Evolutionary conservation across 2,329 filamentous ascomycete species (phyloP), one percentile per base, ranked within the genome.

Genomic region (Cladosporium sp.): DNA sequence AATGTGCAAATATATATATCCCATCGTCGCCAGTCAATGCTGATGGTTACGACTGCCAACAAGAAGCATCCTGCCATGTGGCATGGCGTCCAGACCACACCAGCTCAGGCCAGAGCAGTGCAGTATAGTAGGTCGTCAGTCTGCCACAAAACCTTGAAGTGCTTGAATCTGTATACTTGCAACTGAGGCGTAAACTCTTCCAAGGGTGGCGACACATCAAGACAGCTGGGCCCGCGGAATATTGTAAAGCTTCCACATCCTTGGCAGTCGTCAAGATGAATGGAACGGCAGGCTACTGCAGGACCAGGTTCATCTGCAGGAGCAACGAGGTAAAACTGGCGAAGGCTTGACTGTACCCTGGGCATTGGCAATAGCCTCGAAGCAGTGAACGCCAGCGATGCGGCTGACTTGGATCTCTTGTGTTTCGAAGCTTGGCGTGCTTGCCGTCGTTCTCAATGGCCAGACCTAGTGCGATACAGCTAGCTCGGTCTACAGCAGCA

Each of bases 261-360:
- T 55, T 55, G 52, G 52, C 30, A 55, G 28, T 34, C 52, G 28
- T 55, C 32, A n/a, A 12, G 52, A 21, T 15, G 28, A 21, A 21
- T 34, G n/a, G 52, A 34, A 15, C n/a, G 26, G 18, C 18, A n/a
- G 52, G 28, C 15, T 21, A 55, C 18, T 55, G 52, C 0, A 21
- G 24, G 18, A 8, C 28, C 52, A 55, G n/a, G 24, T 24, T 44
- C 14, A 4, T n/a, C 14, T 21, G 28, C 52, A 59, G 36, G 4
- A 18, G 38, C 38, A 7, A 21, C 57, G 57, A 30, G 38, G 36
- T 28, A 44, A 59, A 38, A n/a, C 11, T 59, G 26, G 38, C 36
- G 57, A 59, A 59, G 57, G 57, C 57, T 28, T 59, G 12, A 32
- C 11, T 41, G 57, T 59, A 21, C 36, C 24, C 34, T 30, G n/a